phyloP scores from a whole-genome alignment of 805 yeast genomes.

The Wickerhamiella qilinensis region DNA sequence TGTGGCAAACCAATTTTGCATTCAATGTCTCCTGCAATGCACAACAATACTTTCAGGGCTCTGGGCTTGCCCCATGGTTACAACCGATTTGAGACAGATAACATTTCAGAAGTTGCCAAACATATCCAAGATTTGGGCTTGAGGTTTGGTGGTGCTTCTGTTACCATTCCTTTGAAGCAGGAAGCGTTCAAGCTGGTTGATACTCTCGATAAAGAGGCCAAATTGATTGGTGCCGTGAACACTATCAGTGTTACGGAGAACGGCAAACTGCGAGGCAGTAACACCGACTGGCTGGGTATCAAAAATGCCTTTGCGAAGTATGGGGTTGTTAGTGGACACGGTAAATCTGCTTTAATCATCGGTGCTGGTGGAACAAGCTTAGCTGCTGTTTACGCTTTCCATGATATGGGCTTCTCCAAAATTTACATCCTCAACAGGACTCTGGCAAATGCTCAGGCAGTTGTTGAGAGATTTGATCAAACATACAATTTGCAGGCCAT shows the following conservation, averaged over 20 bases:
- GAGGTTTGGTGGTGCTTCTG: constrained; percentile 81
- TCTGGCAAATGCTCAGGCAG: constrained; percentile 38
- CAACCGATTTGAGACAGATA: constrained; percentile 47
- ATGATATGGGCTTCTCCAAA: constrained; percentile 55
- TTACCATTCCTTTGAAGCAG: constrained; percentile 84
- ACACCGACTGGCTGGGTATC: constrained; percentile 94
- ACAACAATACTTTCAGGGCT: constrained; percentile 59
- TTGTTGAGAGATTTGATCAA: constrained; percentile 45
- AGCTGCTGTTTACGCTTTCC: constrained; percentile 82
- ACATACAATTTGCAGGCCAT: constrained; percentile 39
- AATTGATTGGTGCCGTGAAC: constrained; percentile 83
- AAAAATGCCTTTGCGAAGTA: constrained; percentile 42
- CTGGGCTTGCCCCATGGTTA: constrained; percentile 67
- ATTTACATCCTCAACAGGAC: constrained; percentile 79
- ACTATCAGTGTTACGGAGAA: constrained; percentile 51
- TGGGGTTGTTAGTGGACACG: constrained; percentile 32
- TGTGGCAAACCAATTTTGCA: constrained; percentile 73
- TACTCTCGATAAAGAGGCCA: constrained; percentile 61
- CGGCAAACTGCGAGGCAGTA: constrained; percentile 52
- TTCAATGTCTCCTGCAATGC: constrained; percentile 80
- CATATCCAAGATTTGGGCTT: constrained; percentile 30
- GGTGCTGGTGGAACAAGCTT: constrained; percentile 98
- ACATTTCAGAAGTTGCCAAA: constrained; percentile 39
- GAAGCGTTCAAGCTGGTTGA: constrained; percentile 55
- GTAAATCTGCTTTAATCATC: constrained; percentile 50